Percentiles rank a stretch among this genome's conserved stretches.
phyloP scores from a whole-genome alignment of 1,284 basidiomycete genomes.

The Amylostereum areolatum region DNA sequence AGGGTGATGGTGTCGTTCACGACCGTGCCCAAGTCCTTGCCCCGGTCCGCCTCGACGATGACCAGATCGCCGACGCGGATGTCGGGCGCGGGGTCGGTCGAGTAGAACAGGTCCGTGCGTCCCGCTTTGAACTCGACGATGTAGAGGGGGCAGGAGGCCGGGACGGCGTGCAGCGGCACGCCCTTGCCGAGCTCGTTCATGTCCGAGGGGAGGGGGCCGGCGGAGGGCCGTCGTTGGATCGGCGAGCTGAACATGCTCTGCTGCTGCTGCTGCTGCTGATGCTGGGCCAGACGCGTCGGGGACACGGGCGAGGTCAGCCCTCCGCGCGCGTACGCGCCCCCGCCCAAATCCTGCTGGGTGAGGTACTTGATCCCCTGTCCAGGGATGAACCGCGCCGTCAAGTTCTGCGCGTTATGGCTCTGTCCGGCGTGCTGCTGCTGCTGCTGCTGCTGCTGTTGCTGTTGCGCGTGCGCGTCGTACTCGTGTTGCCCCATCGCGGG shows the following conservation, averaged over 20 bases:
- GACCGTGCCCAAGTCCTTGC: conserved; percentile 88
- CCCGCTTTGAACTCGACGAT: conserved; percentile 98
- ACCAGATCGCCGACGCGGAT: conserved; percentile 85
- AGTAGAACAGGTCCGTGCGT: conserved; percentile 91
- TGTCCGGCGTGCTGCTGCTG: background rate
- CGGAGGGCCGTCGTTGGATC: conserved; percentile 43
- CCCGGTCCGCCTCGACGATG: conserved; percentile 95
- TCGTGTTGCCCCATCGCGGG: conserved; percentile 24
- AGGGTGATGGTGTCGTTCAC: conserved; percentile 88
- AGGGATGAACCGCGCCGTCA: conserved; percentile 55
- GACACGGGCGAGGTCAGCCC: conserved; percentile 24
- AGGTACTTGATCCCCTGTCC: conserved; percentile 61
- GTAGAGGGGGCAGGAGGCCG: conserved; percentile 82
- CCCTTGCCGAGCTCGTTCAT: conserved; percentile 82
- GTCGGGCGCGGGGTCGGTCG: conserved; percentile 59
- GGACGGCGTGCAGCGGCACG: conserved; percentile 78
- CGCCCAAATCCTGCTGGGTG: conserved; percentile 29
- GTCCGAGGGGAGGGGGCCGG: conserved; percentile 34
- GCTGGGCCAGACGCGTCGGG: conserved; percentile 19
- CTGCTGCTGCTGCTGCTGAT: conserved; percentile 24
- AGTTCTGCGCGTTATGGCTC: conserved; percentile 21
- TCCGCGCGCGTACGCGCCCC: conserved; percentile 5
- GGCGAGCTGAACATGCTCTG: conserved; percentile 12
- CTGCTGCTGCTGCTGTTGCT: background rate
- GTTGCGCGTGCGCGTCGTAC: conserved; percentile 3